Conservation (phyloP, 257 asterid species). For the Ilex asprella region DNA sequence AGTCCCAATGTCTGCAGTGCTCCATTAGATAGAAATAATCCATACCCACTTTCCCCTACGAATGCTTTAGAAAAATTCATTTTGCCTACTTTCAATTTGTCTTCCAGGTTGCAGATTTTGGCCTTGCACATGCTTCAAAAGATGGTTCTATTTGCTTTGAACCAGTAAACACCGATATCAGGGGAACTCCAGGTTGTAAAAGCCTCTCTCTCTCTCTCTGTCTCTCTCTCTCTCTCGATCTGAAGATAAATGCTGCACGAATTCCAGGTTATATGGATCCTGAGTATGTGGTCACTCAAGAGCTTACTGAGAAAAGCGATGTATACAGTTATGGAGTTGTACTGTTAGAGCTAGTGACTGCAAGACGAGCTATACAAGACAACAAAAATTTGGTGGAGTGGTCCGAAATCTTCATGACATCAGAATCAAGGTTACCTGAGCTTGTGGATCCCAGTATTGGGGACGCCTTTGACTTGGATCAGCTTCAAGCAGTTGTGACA, state of each 20-base stretch:
- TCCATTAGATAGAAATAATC: no score
- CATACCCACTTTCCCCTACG: no score
- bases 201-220: background rate
- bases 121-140: conserved; percentile 91
- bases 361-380: conserved; percentile 74
- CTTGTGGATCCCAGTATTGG: conserved; percentile 67
- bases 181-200: conserved; percentile 86
- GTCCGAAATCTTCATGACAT: conserved; percentile 43
- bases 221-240: background rate
- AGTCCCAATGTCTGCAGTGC: no score
- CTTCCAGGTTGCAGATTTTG: conserved; percentile 91
- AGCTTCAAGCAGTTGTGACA: conserved; percentile 53
- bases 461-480: conserved; percentile 62
- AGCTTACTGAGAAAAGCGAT: conserved; percentile 92
- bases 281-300: conserved; percentile 69
- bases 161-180: conserved; percentile 84
- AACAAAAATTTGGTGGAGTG: conserved; percentile 80
- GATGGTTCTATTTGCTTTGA: conserved; percentile 91
- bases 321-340: conserved; percentile 84
- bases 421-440: conserved; percentile 53
- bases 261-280: conserved; percentile 87
- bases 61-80: no score
- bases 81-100: background rate
- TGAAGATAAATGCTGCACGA: conserved; percentile 3
- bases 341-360: conserved; percentile 62